Base-by-base conservation (phyloP, 2,329 filamentous ascomycete genomes). In the Onygena corvina region DNA sequence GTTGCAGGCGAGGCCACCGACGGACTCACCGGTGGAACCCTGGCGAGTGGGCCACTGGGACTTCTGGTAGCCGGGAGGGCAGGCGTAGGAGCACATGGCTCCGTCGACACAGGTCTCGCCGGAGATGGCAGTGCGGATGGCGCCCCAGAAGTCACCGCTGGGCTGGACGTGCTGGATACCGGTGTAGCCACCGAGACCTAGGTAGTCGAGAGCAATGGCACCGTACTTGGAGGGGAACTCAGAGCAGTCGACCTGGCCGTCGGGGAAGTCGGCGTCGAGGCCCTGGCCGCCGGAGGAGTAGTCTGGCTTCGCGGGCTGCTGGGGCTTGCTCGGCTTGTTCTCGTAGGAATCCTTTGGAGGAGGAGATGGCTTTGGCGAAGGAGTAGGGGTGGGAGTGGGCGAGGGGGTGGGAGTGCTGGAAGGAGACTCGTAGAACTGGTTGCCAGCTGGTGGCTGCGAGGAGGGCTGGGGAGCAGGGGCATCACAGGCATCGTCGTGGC, bases 51-150 rank as follows among this genome's bases (percentile, higher is more conserved):
- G 87, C 84, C 88, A 96, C 64, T 96, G 90, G 2, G 83, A 77
- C 77, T 95, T 95, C 67, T 92, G 81, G 68, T 92, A 94, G 40
- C 90, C 90, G 23, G 81, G 70, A n/a, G 86, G 84, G 73, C 92
- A 98, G 50, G 86, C 81, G 62, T 96, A 96, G 1, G 89, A 94
- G 75, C 90, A 95, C 75, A 89, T 88, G 51, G 73, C 69, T 45
- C 80, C 81, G 7, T 72, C 59, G 6, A 60, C 64, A 70, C 86
- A 90, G 52, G 67, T 67, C 12, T 77, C 68, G 12, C 82, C 84
- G 14, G 70, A 70, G 42, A 81, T 67, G 21, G 76, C 79, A 34
- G 80, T 81, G 47, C 77, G 72, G 53, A 89, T 86, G 52, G 77
- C 76, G 63, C 69, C 72, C 61, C 93, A 83, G 46, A 75, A 61